Evolutionary conservation across 441 rosid species (phyloP), one percentile per base, ranked within the genome.

Genomic region (Brassica hybrid): DNA sequence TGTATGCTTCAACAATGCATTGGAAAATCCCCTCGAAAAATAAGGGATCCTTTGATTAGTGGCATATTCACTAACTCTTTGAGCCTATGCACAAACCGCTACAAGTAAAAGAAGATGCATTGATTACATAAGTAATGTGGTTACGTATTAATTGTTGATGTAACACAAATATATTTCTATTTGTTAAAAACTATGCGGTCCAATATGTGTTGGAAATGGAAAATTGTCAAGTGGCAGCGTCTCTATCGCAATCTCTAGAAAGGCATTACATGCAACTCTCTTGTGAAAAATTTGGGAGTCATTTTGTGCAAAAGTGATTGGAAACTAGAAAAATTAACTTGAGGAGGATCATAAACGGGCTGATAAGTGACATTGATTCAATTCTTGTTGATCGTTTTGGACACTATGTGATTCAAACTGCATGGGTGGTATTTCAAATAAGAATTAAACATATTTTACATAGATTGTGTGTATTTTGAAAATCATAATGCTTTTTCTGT

Each of bases 301-400:
- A 92, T 67, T 89, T 87, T 1, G 93, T 92, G 74, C 88, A 92
- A 80, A 86, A 75, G 77, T 86, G 89, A 78, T 64, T 92, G 77
- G 5, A 17, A 0, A 18, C 1, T 18, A 75, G 63, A 18, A 84
- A 80, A 65, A 79, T 60, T 4, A 84, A 81, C 32, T 75, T 83
- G 0, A 67, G 76, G 4, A 65, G 63, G 69, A 85, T 90, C 58
- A 65, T 72, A n/a, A 4, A 27, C 77, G 91, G 90, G 86, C 45
- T 92, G 75, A 78, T 89, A 10, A 16, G 27, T 7, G 69, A 74
- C 36, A 77, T 71, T 48, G 76, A 86, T 2, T 62, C 65, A 82
- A 87, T 90, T 25, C 85, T 92, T 34, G 54, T 79, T n/a, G 85
- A 92, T 85, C 85, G 86, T 14, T 90, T 19, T n/a, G 92, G 92